Evolutionary conservation across 495 filamentous ascomycete species (phyloP), one percentile per base, ranked within the genome.

Genomic region (Beverwykella pulmonaria): DNA sequence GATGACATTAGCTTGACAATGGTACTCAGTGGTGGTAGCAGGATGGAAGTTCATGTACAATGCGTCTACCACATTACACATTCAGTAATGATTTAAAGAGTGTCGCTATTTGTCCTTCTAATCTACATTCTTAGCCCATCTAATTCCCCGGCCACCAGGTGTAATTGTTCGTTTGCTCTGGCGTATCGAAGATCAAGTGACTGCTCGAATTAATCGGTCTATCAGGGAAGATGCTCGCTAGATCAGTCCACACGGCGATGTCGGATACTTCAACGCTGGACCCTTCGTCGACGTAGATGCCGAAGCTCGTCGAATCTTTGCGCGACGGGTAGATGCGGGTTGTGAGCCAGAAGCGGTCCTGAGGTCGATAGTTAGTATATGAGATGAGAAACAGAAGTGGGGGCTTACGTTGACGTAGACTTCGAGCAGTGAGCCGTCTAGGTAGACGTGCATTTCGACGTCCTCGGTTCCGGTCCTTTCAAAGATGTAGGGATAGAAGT

Each of bases 91-190:
- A n/a, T n/a, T n/a, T n/a, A n/a, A n/a, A n/a, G n/a, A n/a, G n/a
- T n/a, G n/a, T n/a, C n/a, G n/a, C n/a, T n/a, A n/a, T n/a, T n/a
- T n/a, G n/a, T n/a, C n/a, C n/a, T n/a, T n/a, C n/a, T n/a, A n/a
- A n/a, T n/a, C n/a, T n/a, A n/a, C 32, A 34, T 34, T 6, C 12
- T 34, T 34, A 34, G 32, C n/a, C n/a, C n/a, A 14, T 50, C 34
- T 60, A 77, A 44, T 76, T 74, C 7, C 75, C 75, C 14, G 67
- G 0, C 74, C 75, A 78, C 75, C 76, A 78, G 4, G 70, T 75
- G 59, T 77, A 77, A 60, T 78, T 76, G 46, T 73, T 63, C 36
- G 76, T 78, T 61, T 77, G 64, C 14, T 63, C 75, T 10, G 74
- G 63, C 20, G 76, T 72, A 60, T 78, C 76, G 34, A 70, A 77